Evolutionary conservation across 2,329 filamentous ascomycete genomes (phyloP).

Genomic region (Cyphellophora europaea): DNA sequence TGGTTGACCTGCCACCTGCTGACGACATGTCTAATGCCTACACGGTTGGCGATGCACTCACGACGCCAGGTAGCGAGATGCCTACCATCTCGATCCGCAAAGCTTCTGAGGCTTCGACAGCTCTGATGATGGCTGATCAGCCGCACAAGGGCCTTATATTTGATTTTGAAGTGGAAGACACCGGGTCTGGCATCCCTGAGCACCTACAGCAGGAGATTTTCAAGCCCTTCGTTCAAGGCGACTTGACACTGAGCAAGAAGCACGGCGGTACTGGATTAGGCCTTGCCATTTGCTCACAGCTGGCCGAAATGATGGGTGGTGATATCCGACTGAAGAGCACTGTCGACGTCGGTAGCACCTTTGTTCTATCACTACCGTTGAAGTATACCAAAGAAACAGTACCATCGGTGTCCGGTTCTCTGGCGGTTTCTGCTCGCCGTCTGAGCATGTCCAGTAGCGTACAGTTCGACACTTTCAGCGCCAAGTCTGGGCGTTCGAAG

Average conservation of each 20-base stretch:
- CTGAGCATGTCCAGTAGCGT: constrained; percentile 6
- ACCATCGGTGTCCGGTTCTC: constrained; percentile 21
- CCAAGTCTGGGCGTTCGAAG: constrained; percentile 3
- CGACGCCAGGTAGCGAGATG: background rate
- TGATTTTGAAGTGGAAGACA: constrained; percentile 81
- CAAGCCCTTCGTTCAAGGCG: constrained; percentile 85
- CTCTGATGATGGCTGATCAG: constrained; percentile 15
- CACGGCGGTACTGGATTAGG: constrained; percentile 81
- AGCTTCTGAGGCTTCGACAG: constrained; percentile 1
- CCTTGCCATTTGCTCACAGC: constrained; percentile 76
- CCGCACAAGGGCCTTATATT: constrained; percentile 56
- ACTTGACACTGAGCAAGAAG: constrained; percentile 76
- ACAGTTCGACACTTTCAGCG: constrained; percentile 8
- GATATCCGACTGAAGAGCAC: constrained; percentile 61
- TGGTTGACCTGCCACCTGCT: constrained; percentile 33
- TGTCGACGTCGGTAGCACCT: constrained; percentile 64
- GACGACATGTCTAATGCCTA: constrained; percentile 15
- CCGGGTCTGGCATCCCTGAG: constrained; percentile 71
- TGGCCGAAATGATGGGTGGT: constrained; percentile 80
- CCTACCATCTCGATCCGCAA: background rate
- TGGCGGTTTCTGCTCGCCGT: constrained; percentile 3
- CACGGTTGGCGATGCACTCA: constrained; percentile 22
- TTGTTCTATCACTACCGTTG: constrained; percentile 72
- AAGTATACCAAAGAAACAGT: constrained; percentile 62
- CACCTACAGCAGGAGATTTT: constrained; percentile 73